Conservation (phyloP, 441 rosid species). For the Adansonia gregorii region DNA sequence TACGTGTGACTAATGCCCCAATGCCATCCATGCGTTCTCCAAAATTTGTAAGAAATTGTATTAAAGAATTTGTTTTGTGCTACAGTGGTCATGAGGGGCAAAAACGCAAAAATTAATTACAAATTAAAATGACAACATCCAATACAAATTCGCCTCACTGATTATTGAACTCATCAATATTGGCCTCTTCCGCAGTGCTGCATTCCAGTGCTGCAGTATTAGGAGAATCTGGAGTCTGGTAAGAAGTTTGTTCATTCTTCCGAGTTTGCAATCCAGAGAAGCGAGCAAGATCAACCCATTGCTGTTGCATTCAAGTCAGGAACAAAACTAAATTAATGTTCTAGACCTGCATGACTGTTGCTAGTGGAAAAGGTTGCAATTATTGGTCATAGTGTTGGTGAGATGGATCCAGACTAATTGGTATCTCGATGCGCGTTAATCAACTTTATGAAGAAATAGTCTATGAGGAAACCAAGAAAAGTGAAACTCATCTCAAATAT, state of each 20-base stretch:
- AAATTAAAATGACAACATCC: background rate
- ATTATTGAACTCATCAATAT: conserved; percentile 59
- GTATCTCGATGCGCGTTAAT: background rate
- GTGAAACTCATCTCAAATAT: background rate
- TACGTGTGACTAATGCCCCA: background rate
- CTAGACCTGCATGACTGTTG: background rate
- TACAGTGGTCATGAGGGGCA: background rate
- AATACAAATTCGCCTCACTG: conserved; percentile 45
- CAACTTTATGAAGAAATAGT: background rate
- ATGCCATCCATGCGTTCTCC: conserved; percentile 5
- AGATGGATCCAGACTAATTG: background rate
- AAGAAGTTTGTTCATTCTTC: conserved; percentile 45
- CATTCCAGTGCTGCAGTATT: conserved; percentile 49
- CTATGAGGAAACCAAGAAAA: background rate
- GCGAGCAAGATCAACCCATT: conserved; percentile 98
- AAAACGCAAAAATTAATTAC: background rate
- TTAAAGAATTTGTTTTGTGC: background rate
- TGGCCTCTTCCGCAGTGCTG: conserved; percentile 60
- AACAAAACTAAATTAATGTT: conserved; percentile 24
- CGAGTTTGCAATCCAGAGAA: conserved; percentile 75
- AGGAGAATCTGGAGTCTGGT: conserved; percentile 48
- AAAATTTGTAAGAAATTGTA: conserved; percentile 26
- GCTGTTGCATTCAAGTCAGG: conserved; percentile 53
- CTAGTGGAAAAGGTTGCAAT: background rate
- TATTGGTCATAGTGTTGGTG: background rate